Evolutionary conservation across 2,329 filamentous ascomycete species (phyloP).

Genomic region (Epichloe brachyelytri): DNA sequence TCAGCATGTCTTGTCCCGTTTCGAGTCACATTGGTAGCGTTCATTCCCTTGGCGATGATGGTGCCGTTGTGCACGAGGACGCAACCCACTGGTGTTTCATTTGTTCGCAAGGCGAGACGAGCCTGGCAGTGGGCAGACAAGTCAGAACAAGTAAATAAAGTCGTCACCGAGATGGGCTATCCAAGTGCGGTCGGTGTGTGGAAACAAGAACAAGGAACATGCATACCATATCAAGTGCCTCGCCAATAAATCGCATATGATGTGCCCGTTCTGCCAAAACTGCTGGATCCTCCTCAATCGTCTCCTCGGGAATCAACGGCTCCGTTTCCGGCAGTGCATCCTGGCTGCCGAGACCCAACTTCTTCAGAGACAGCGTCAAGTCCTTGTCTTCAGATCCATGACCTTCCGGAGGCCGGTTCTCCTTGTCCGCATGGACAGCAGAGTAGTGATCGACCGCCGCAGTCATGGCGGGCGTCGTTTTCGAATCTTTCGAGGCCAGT

Average conservation of each 20-base stretch:
- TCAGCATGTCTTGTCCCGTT: conserved; percentile 92
- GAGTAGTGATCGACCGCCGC: conserved; percentile 7
- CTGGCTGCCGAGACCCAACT: conserved; percentile 10
- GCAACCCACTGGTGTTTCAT: conserved; percentile 94
- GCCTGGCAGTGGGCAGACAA: conserved; percentile 40
- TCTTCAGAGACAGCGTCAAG: conserved; percentile 9
- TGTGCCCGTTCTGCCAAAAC: conserved; percentile 20
- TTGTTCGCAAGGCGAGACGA: conserved; percentile 66
- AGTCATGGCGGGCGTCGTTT: background rate
- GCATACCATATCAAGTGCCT: conserved; percentile 74
- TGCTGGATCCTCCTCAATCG: conserved; percentile 13
- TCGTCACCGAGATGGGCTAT: too few species aligned
- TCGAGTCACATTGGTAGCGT: conserved; percentile 84
- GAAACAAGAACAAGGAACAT: conserved; percentile 14
- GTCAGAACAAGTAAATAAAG: too few species aligned
- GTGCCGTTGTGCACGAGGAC: conserved; percentile 72
- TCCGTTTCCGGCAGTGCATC: background rate
- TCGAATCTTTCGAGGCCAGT: conserved; percentile 1
- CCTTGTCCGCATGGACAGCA: conserved; percentile 13
- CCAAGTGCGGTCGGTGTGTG: background rate
- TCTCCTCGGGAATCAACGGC: background rate
- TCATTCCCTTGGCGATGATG: conserved; percentile 85
- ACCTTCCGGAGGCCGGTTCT: conserved; percentile 16
- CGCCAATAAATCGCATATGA: conserved; percentile 56
- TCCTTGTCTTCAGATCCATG: background rate